Base-by-base conservation (phyloP, 306 rosid species). In the Acacia melanoxylon region DNA sequence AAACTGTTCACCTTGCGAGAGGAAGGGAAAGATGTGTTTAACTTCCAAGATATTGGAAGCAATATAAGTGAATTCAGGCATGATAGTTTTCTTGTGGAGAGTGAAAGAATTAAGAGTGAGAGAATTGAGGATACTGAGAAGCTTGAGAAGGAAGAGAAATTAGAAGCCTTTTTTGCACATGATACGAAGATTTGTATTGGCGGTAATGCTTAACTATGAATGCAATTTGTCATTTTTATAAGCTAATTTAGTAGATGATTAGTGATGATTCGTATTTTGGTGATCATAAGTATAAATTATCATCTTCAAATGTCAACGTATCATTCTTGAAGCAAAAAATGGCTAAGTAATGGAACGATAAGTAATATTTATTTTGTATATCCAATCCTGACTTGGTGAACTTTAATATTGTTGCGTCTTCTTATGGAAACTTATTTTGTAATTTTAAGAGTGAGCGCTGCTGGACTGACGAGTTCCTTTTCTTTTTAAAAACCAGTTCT, bases 1-100 rank as follows among this genome's bases (percentile, higher is more conserved):
- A 77, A 84, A 76, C 86, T 89, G 9, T 93, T 98, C 96, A 89
- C 81, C 83, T 78, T 93, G 83, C 90, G 22, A 27, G 92, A 87
- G 72, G 91, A 91, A 48, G 89, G 78, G 15, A 84, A 76, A 16
- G 92, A 83, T 33, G 63, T 92, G 74, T 94, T 94, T 59, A 45
- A 80, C 24, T 42, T 83, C 17, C 75, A 81, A 29, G 97, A 70
- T 35, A 87, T 29, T 74, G 80, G 48, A 40, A 65, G 12, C 5
- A 62, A 27, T 35, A 70, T 42, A 29, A 29, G 31, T 29, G 31
- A 29, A 13, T 58, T 84, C 4, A 25, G 41, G 62, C 81, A 10
- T 56, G 77, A 44, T 42, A 6, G 10, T 42, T 7, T 33, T 44
- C 11, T 29, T 25, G 62, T 42, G 40, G 86, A 83, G 25, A 45